Evolutionary conservation across 768 basidiomycete species (phyloP), one percentile per base, ranked within the genome.

Genomic region (Lentinula aciculospora): DNA sequence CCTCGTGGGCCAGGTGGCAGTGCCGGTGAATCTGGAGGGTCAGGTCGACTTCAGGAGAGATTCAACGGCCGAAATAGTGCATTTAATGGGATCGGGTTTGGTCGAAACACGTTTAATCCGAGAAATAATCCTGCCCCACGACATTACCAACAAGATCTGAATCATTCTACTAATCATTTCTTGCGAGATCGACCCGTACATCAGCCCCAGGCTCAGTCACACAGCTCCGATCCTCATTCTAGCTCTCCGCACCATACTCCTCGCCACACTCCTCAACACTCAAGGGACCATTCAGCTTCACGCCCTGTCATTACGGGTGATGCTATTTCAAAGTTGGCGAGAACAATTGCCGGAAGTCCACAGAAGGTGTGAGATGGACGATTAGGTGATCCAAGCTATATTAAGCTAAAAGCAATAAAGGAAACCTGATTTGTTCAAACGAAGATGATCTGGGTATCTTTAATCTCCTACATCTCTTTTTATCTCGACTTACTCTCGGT

Each of bases 261-360:
- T 23, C 72, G 75, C 59, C 51, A 53, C 23, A 71, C 67, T 46
- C 69, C 66, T 58, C 66, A 69, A 44, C 62, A 85, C 63, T 65
- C 76, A 5, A 82, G 88, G 39, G 86, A 83, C 42, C 86, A 86
- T 61, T 89, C 89, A 0, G 60, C 32, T 21, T 34, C 73, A 32
- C 79, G 89, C 9, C 89, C 89, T n/a, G 77, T 91, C 44, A 80
- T 92, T 62, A 86, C 86, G 4, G 84, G 77, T 12, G 88, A 86
- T 50, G 89, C 88, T 2, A 79, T 89, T 51, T 84, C 88, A 12
- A 76, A 76, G 58, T 68, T 92, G 31, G 84, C 82, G 27, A 77
- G 81, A 62, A 83, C 85, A 9, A 83, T 90, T 39, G 85, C 51
- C 13, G 51, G 34, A 39, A 53, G 51, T 53, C 51, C 51, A 15